A percentile compares a stretch with the other conserved stretches of the same genome.
Evolutionary conservation across 1,139 yeast species (phyloP).

Genomic region (Suhomyces panamericanus): DNA sequence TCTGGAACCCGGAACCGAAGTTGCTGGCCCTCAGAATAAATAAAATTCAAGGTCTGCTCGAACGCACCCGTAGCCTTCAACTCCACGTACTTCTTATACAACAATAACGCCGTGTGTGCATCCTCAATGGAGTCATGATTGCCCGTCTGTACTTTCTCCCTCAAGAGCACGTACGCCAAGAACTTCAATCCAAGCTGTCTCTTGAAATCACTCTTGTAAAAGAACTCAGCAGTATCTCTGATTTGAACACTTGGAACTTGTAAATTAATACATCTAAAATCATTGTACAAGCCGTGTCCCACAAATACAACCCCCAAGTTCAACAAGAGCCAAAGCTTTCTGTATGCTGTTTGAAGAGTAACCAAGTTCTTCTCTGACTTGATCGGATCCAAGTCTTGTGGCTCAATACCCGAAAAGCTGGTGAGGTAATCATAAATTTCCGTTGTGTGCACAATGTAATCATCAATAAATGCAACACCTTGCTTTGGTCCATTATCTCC

Average conservation of each 20-base stretch:
- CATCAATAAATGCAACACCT: constrained; percentile 89
- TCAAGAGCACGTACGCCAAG: constrained; percentile 75
- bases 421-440: constrained; percentile 85
- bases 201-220: constrained; percentile 65
- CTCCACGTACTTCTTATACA: constrained; percentile 72
- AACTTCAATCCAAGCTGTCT: constrained; percentile 86
- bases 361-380: constrained; percentile 72
- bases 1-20: constrained; percentile 46
- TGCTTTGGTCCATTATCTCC: constrained; percentile 65
- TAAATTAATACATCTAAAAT: constrained; percentile 88
- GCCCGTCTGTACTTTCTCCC: constrained; percentile 80
- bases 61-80: constrained; percentile 59
- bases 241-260: constrained; percentile 85
- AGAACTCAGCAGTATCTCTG: constrained; percentile 84
- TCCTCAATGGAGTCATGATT: constrained; percentile 98
- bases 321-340: constrained; percentile 83
- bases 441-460: constrained; percentile 75
- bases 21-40: constrained; percentile 74
- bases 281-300: constrained; percentile 91
- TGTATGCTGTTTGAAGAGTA: constrained; percentile 77
- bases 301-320: constrained; percentile 90
- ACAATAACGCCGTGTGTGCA: constrained; percentile 78
- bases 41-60: constrained; percentile 58
- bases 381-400: constrained; percentile 81
- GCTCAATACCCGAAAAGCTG: constrained; percentile 86